These are phyloP conservation scores for Starmerella apicola DNA, from an alignment of 805 yeast species.

Conservation along the genomic window DNA sequence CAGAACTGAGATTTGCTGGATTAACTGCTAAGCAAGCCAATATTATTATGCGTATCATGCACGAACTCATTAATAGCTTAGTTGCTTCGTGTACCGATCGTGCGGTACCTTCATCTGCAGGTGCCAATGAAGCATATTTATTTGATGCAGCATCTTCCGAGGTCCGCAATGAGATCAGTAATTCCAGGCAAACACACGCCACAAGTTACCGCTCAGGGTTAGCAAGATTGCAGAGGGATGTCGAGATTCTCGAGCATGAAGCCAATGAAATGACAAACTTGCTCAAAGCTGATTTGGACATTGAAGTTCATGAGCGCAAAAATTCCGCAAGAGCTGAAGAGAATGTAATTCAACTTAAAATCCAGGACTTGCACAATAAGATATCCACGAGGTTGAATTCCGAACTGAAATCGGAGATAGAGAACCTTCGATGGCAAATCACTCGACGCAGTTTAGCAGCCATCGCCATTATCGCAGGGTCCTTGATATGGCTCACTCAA, in stretches of 20 bases:
- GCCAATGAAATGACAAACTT: slow-evolving; percentile 49
- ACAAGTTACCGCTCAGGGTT: slow-evolving; percentile 54
- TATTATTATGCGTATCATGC: slow-evolving; percentile 37
- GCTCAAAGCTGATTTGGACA: slow-evolving; percentile 63
- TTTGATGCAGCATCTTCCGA: slow-evolving; percentile 91
- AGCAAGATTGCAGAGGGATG: slow-evolving; percentile 57
- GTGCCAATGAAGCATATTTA: slow-evolving; percentile 77
- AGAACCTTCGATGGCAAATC: slow-evolving; percentile 82
- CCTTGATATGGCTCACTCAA: slow-evolving; percentile 38
- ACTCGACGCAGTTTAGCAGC: slow-evolving; percentile 80
- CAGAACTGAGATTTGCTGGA: slow-evolving; percentile 42
- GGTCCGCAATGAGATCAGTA: slow-evolving; percentile 61
- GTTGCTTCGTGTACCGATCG: slow-evolving; percentile 27
- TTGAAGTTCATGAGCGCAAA: slow-evolving; percentile 74
- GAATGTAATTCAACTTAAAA: slow-evolving; percentile 50
- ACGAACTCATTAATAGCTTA: slow-evolving; percentile 28
- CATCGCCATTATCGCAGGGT: slow-evolving; percentile 50
- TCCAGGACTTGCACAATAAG: slow-evolving; percentile 74
- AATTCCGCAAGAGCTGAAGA: slow-evolving; percentile 71
- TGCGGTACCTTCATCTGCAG: slow-evolving; percentile 41
- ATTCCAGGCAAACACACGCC: slow-evolving; percentile 56
- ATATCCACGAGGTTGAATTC: slow-evolving; percentile 72
- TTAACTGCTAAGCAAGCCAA: slow-evolving; percentile 52
- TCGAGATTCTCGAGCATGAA: slow-evolving; percentile 64
- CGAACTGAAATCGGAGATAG: slow-evolving; percentile 75